Percentiles rank a stretch among this genome's conserved stretches.
These are phyloP conservation scores for Globisporangium canariense DNA, from an alignment of 352 stramenopile genomes.

Conservation along the genomic window DNA sequence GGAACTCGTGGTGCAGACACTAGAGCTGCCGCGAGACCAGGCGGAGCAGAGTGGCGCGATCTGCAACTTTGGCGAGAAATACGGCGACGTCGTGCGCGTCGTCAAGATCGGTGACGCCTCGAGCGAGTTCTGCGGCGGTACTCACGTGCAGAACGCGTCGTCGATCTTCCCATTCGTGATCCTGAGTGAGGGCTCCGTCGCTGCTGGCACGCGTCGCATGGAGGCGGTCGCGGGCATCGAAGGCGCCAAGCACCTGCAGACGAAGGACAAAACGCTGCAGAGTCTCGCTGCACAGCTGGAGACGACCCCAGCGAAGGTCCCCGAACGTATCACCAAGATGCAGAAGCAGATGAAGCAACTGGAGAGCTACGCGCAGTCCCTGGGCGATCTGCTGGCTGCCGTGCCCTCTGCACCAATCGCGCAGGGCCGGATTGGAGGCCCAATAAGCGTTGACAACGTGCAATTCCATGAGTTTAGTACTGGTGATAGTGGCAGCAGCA, in stretches of 20 bases:
- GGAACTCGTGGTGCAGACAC: constrained; percentile 34
- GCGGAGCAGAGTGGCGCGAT: constrained; percentile 65
- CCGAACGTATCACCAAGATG: constrained; percentile 61
- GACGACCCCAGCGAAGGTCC: constrained; percentile 57
- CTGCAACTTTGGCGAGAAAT: constrained; percentile 83
- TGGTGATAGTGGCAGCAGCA: constrained; percentile 8
- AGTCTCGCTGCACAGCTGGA: constrained; percentile 51
- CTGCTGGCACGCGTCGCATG: constrained; percentile 72
- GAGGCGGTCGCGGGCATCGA: constrained; percentile 56
- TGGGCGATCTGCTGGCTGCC: constrained; percentile 47
- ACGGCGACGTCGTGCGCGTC: constrained; percentile 77
- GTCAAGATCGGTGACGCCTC: constrained; percentile 54
- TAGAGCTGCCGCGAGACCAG: constrained; percentile 38
- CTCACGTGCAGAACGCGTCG: constrained; percentile 46
- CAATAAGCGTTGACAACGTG: constrained; percentile 17
- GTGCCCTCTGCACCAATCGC: constrained; percentile 36
- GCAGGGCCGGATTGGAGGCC: constrained; percentile 22
- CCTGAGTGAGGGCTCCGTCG: constrained; percentile 72
- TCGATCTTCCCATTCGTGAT: constrained; percentile 72
- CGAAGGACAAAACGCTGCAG: constrained; percentile 47
- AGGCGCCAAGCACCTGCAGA: constrained; percentile 52
- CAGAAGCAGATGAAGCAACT: constrained; percentile 71
- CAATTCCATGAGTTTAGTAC: constrained; percentile 28
- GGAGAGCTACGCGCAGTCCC: constrained; percentile 43
- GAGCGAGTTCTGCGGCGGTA: constrained; percentile 78